These are phyloP conservation scores for Albizia julibrissin DNA, from an alignment of 306 rosid species.

Conservation along the genomic window DNA sequence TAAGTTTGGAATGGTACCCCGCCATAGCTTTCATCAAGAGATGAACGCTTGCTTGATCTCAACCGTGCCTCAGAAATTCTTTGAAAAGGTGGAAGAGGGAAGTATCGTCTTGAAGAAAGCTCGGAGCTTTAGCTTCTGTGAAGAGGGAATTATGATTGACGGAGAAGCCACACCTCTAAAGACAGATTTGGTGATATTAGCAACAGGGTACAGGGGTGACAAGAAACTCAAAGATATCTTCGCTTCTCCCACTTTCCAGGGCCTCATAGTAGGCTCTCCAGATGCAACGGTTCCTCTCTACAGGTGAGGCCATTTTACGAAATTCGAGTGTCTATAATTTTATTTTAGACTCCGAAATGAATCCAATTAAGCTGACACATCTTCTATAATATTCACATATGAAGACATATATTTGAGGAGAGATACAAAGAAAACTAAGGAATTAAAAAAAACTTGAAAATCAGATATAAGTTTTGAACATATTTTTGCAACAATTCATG, in stretches of 20 bases:
- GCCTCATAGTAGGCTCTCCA: conserved; percentile 43
- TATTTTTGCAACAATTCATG: background rate
- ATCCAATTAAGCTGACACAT: background rate
- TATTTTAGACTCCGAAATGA: background rate
- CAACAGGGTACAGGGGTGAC: conserved; percentile 68
- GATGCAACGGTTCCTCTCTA: conserved; percentile 51
- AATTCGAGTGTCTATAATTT: background rate
- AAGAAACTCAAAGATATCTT: conserved; percentile 60
- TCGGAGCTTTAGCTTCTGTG: conserved; percentile 48
- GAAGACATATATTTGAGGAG: background rate
- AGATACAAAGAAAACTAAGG: background rate
- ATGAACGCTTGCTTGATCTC: conserved; percentile 49
- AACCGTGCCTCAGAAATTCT: conserved; percentile 53
- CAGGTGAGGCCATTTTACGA: conserved; percentile 42
- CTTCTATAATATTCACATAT: background rate
- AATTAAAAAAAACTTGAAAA: background rate
- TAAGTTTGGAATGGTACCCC: conserved; percentile 74
- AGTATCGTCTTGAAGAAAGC: conserved; percentile 59
- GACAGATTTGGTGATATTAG: conserved; percentile 64
- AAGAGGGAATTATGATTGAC: conserved; percentile 53
- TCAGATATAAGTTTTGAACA: too few relatives aligned
- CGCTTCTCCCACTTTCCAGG: conserved; percentile 50
- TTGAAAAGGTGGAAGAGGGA: conserved; percentile 63
- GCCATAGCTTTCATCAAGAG: conserved; percentile 52
- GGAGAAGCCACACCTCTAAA: conserved; percentile 39